phyloP scores from a whole-genome alignment of 306 rosid species.

The Fragaria ananassa region DNA sequence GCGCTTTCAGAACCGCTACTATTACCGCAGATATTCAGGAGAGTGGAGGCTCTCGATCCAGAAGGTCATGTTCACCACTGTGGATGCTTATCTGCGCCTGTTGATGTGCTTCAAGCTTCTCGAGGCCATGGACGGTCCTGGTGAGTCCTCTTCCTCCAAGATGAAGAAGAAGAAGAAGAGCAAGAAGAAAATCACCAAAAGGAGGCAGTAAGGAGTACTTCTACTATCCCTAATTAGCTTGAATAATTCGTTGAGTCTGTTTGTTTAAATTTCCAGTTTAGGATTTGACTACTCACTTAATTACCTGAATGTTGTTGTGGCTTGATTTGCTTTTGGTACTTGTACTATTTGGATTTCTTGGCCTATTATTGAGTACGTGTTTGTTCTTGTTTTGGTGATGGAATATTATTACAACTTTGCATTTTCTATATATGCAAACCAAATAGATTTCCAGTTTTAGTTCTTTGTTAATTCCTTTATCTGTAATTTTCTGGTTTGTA shows the following conservation, averaged over 20 bases:
- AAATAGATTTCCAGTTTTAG: not conserved
- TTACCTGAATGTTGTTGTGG: not conserved
- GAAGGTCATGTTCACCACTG: constrained; percentile 10
- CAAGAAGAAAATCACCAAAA: not conserved
- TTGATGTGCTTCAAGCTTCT: constrained; percentile 11
- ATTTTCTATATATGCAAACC: not conserved
- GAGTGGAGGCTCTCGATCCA: not conserved
- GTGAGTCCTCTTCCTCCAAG: not conserved
- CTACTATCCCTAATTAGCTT: not conserved
- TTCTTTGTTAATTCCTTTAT: too few species aligned
- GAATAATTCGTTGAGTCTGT: not conserved
- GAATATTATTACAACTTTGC: too few species aligned
- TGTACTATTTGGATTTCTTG: not conserved
- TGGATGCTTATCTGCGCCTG: constrained; percentile 26
- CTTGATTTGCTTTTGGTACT: not conserved
- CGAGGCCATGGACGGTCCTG: not conserved
- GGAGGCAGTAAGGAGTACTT: not conserved
- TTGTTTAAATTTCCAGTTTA: not conserved
- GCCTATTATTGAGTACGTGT: not conserved
- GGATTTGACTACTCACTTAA: not conserved
- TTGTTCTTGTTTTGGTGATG: not conserved
- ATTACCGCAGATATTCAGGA: too few species aligned
- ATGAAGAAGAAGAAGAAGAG: not conserved
- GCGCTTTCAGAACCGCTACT: too few species aligned
- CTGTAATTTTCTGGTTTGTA: not conserved